Conservation (phyloP, 2,329 filamentous ascomycete species). For the Chaetomium globosum region DNA sequence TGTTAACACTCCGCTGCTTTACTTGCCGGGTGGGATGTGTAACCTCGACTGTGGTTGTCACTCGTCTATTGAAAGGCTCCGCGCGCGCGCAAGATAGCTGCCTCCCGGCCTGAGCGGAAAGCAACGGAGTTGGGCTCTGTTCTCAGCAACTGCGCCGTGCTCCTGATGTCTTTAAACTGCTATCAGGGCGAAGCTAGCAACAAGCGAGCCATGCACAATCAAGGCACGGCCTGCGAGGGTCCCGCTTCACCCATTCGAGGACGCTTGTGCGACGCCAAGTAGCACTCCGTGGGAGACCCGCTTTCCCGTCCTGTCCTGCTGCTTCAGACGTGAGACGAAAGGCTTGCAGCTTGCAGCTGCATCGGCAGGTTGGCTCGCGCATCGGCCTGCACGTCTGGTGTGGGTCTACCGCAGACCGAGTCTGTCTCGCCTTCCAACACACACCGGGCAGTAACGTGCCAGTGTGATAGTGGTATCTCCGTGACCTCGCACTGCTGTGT, state of each 20-base stretch:
- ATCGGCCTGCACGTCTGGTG: constrained; percentile 13
- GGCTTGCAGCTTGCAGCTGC: constrained; percentile 24
- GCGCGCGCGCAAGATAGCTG: not conserved
- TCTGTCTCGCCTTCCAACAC: not conserved
- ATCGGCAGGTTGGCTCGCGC: constrained; percentile 12
- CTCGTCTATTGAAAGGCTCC: not conserved
- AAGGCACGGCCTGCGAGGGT: constrained; percentile 17
- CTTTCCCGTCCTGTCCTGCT: constrained; percentile 23
- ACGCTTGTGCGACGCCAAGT: constrained; percentile 15
- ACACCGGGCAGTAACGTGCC: not conserved
- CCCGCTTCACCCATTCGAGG: constrained; percentile 3
- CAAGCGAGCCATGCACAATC: constrained; percentile 22
- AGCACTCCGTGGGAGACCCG: constrained; percentile 10
- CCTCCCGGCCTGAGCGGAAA: not conserved
- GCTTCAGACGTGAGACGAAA: constrained; percentile 24
- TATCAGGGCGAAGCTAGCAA: not conserved
- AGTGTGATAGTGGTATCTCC: not conserved
- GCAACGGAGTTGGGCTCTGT: not conserved
- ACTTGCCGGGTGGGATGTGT: not conserved
- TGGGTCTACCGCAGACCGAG: constrained; percentile 6
- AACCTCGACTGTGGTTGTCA: not conserved
- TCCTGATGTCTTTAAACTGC: not conserved
- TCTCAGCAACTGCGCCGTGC: not conserved
- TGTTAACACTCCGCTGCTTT: not conserved
- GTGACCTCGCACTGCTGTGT: not conserved